A percentile compares a stretch with the other conserved stretches of the same genome.
Conservation (phyloP, 2,329 filamentous ascomycete genomes). For the Fusarium setosum region DNA sequence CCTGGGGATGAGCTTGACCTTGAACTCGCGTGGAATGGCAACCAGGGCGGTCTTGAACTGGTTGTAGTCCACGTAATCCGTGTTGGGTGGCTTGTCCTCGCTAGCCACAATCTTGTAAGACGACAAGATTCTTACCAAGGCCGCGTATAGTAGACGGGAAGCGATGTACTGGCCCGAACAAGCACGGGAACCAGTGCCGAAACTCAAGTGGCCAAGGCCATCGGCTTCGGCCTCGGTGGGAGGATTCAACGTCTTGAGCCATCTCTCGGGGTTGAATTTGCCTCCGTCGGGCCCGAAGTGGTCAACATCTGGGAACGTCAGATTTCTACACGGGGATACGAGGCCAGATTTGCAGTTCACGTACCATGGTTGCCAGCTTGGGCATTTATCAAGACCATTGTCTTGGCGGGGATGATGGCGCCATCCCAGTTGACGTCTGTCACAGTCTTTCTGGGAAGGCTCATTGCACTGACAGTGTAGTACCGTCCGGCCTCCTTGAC, state of each 20-base stretch:
- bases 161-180: conserved; percentile 65
- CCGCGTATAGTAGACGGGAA: conserved; percentile 59
- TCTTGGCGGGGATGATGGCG: conserved; percentile 61
- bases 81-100: conserved; percentile 64
- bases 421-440: conserved; percentile 63
- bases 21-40: conserved; percentile 69
- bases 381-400: conserved; percentile 66
- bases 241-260: conserved; percentile 53
- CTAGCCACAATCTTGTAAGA: conserved; percentile 62
- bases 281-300: conserved; percentile 59
- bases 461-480: conserved; percentile 66
- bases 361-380: conserved; percentile 65
- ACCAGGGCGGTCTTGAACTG: conserved; percentile 69
- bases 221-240: conserved; percentile 45
- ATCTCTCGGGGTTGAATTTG: conserved; percentile 61
- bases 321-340: background rate
- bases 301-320: conserved; percentile 52
- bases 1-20: conserved; percentile 65
- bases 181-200: conserved; percentile 62
- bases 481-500: conserved; percentile 64
- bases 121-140: conserved; percentile 60
- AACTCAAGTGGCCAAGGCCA: conserved; percentile 58
- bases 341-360: too few relatives aligned
- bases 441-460: conserved; percentile 62
- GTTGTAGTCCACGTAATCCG: conserved; percentile 72